These are phyloP conservation scores for Penicillium samsonianum DNA, from an alignment of 495 filamentous ascomycete species.

Conservation along the genomic window DNA sequence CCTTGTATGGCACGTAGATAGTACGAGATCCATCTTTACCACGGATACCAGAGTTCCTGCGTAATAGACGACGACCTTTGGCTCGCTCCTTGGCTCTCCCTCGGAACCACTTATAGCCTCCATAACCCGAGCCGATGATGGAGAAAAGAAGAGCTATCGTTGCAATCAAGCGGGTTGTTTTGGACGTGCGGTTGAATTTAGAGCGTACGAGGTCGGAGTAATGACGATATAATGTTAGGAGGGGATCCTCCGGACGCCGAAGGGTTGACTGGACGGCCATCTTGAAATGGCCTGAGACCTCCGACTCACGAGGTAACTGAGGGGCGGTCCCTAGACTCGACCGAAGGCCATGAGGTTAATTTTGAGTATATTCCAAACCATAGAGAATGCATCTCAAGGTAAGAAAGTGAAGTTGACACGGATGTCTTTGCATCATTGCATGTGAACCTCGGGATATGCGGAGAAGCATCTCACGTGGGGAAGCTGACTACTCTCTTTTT, in stretches of 20 bases:
- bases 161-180: constrained; percentile 67
- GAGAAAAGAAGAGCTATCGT: constrained; percentile 72
- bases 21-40: constrained; percentile 93
- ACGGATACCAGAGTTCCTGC: constrained; percentile 87
- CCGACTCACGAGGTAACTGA: constrained; percentile 15
- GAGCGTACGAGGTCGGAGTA: constrained; percentile 64
- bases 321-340: constrained; percentile 11
- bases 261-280: constrained; percentile 92
- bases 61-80: constrained; percentile 72
- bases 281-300: constrained; percentile 18
- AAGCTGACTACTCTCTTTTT: constrained; percentile 17
- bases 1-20: constrained; percentile 91
- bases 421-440: constrained; percentile 34
- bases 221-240: constrained; percentile 65
- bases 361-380: not conserved
- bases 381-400: constrained; percentile 3
- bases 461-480: constrained; percentile 30
- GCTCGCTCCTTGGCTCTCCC: constrained; percentile 72
- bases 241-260: constrained; percentile 66
- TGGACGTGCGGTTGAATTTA: constrained; percentile 62
- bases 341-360: constrained; percentile 19
- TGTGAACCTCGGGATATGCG: constrained; percentile 36
- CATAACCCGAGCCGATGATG: constrained; percentile 75
- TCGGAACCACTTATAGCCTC: constrained; percentile 71
- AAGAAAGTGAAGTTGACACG: constrained; percentile 17